Base-by-base conservation (phyloP, 352 stramenopile genomes). In the Phytophthora crassamura region DNA sequence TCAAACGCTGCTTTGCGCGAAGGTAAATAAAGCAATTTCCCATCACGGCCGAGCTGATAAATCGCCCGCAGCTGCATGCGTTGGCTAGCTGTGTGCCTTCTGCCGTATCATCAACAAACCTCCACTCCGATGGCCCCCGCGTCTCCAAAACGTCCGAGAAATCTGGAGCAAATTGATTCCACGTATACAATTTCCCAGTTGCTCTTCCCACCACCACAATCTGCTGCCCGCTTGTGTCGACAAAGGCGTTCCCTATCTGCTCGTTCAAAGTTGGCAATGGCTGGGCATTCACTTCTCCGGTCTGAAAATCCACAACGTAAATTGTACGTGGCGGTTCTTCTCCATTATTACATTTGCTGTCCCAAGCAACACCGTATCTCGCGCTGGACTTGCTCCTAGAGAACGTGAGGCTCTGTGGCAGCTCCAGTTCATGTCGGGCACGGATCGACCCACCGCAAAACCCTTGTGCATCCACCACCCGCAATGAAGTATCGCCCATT, bases 1-100 rank as follows among this genome's bases (percentile, higher is more conserved):
- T 40, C 7, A 22, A 33, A 20, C 40, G 5, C n/a, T 14, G 22
- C 5, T n/a, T 57, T 42, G 40, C 40, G 6, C 53, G 64, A 22
- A 70, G 16, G 33, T 59, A 67, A 10, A 48, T 22, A 48, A 73
- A 73, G 39, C 57, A 76, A 16, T 52, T 51, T 8, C 46, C 63
- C 35, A 69, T 53, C 32, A 69, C 40, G 42, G 43, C 41, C 15
- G 68, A 73, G 16, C 22, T 47, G 35, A 61, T 20, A 59, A 73
- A 76, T n/a, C 28, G n/a, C 32, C 68, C 58, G n/a, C 49, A 48
- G 40, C 41, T 63, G 47, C 41, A 59, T 3, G 5, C 7, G 28
- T 28, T 22, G 22, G 38, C 45, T 42, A 4, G 28, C 6, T 9
- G 20, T 38, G 38, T 16, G 12, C 51, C 46, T 47, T 34, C 5